Base-by-base conservation (phyloP, 202 grass and related monocot species). In the Thinopyrum obtusiflorum region DNA sequence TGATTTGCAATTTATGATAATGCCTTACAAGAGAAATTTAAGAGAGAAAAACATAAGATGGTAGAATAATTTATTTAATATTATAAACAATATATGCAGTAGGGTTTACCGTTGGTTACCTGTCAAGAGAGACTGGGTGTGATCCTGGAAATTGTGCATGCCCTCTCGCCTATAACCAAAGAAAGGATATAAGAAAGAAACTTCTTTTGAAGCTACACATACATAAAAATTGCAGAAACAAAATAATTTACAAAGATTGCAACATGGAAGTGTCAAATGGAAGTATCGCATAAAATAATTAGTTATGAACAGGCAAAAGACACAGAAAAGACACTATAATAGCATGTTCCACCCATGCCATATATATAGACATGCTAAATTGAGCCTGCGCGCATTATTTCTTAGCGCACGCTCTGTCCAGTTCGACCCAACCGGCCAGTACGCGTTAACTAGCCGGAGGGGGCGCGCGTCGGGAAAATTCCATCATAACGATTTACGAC, bases 91-190 rank as follows among this genome's bases (percentile, higher is more conserved):
- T 31, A 68, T 10, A 85, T 60, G 46, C 17, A 17, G 4, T 28
- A 55, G 25, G 25, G 14, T 24, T 67, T 76, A 62, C 62, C 17
- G 82, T 39, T 78, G 32, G 44, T 73, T 73, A 95, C 96, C 93
- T 98, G 80, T 98, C 94, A 88, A 98, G 93, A 88, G 96, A 98
- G 77, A 98, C 96, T 46, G 96, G 96, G 84, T 98, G 96, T 83
- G 96, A 98, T 80, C 96, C 96, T 55, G 93, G 93, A 95, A 98
- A 98, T 79, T 98, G 96, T 33, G 86, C 63, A 80, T 88, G 80
- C 26, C 88, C 96, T 88, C 91, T 95, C 33, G 39, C 80, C 96
- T 98, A 79, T 62, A 87, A 72, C n/a, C 70, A 91, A 92, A 89
- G 15, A 80, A 36, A 86, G 47, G 10, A 68, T 42, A 64, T 65